Percentiles rank a stretch among this genome's conserved stretches.
These are phyloP conservation scores for Striga hermonthica DNA, from an alignment of 305 asterid genomes.

Conservation along the genomic window DNA sequence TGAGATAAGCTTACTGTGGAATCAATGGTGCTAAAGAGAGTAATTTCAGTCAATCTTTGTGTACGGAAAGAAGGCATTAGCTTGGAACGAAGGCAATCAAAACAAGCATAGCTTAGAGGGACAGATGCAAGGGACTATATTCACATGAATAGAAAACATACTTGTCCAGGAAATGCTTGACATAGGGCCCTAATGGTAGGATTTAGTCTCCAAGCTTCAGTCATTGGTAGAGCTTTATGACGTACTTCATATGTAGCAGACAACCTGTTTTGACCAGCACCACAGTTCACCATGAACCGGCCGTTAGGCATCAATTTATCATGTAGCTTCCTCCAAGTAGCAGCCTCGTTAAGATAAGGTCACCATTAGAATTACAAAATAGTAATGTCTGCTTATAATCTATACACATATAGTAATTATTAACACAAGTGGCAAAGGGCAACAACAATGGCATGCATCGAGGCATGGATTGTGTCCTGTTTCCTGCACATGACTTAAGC, in stretches of 20 bases:
- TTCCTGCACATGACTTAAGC: too few relatives aligned
- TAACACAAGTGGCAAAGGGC: too few relatives aligned
- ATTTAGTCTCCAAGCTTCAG: conserved; percentile 43
- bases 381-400: too few relatives aligned
- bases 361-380: too few relatives aligned
- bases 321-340: conserved; percentile 59
- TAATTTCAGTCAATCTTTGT: too few relatives aligned
- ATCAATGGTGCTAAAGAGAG: too few relatives aligned
- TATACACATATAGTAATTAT: too few relatives aligned
- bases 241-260: conserved; percentile 22
- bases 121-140: not conserved
- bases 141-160: conserved; percentile 29
- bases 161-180: conserved; percentile 78
- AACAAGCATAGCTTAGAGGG: not conserved
- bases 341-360: conserved; percentile 39
- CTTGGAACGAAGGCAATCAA: conserved; percentile 2
- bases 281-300: conserved; percentile 85
- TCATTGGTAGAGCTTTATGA: conserved; percentile 24
- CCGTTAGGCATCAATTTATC: conserved; percentile 64
- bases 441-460: too few relatives aligned
- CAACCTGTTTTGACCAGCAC: conserved; percentile 38
- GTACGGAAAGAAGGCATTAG: not conserved
- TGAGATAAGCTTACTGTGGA: too few relatives aligned
- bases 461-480: too few relatives aligned
- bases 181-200: conserved; percentile 61